These are phyloP conservation scores for Leptodermis oblonga DNA, from an alignment of 257 asterid species.

Conservation along the genomic window DNA sequence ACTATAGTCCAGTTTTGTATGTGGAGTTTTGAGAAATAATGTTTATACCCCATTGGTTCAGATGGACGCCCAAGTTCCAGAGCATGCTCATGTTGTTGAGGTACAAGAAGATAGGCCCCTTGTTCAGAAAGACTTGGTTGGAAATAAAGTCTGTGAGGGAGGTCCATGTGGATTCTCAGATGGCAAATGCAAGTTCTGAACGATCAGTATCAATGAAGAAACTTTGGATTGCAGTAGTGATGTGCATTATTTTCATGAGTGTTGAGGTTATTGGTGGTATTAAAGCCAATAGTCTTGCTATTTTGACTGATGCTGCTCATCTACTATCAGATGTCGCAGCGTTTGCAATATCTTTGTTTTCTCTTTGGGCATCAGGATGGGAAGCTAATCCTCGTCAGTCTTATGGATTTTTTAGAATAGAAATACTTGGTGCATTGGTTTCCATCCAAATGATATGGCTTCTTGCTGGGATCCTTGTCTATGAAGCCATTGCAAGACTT, in stretches of 20 bases:
- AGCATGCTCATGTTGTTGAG: constrained; percentile 49
- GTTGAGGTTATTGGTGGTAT: constrained; percentile 82
- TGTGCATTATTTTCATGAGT: constrained; percentile 74
- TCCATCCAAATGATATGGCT: constrained; percentile 97
- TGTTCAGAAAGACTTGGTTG: constrained; percentile 36
- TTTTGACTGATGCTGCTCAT: constrained; percentile 89
- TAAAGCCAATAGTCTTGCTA: constrained; percentile 87
- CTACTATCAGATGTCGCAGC: constrained; percentile 89
- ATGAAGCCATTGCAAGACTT: constrained; percentile 76
- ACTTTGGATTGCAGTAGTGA: constrained; percentile 56
- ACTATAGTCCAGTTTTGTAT: background rate
- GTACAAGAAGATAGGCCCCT: constrained; percentile 33
- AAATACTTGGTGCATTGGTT: constrained; percentile 79
- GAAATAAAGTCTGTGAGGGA: constrained; percentile 62
- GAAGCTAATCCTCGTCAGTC: constrained; percentile 93
- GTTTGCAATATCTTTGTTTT: constrained; percentile 80
- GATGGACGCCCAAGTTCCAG: constrained; percentile 57
- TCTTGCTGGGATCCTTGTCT: constrained; percentile 85
- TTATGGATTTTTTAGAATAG: constrained; percentile 84
- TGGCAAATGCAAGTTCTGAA: constrained; percentile 53
- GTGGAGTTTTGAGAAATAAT: background rate
- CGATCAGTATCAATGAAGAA: constrained; percentile 72
- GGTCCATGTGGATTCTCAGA: constrained; percentile 80
- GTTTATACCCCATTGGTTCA: constrained; percentile 22
- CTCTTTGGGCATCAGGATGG: constrained; percentile 98